Evolutionary conservation across 768 basidiomycete species (phyloP), one percentile per base, ranked within the genome.

Genomic region (Mycena olivaceomarginata): DNA sequence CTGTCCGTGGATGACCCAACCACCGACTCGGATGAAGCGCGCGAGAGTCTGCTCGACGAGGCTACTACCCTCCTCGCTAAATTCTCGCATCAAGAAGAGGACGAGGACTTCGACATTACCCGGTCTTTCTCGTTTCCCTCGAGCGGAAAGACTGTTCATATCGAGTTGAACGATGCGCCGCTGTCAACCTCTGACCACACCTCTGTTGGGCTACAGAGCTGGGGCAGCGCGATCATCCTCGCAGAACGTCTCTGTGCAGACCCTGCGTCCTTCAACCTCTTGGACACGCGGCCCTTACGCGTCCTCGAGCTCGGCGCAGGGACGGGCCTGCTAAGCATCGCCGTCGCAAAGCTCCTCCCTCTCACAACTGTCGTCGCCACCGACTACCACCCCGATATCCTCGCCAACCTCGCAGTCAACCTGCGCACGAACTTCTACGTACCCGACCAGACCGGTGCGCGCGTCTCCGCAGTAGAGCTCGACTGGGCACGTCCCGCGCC

Each of bases 291-390:
- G 67, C 77, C 85, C 10, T 70, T 91, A 2, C 86, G 91, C 3
- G 81, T 97, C 15, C 89, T 97, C 57, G 95, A 97, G 83, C 89
- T 97, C n/a, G 96, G 96, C 7, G 94, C 95, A 0, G 96, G 96
- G 4, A 97, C 96, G 0, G 96, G 96, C 5, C 86, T 97, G 70
- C 89, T 97, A n/a, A 95, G 95, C 78, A 93, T 97, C 77, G 88
- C 91, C 13, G 86, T 89, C 1, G 91, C 92, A 1, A 92, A 89
- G 76, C 82, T 92, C 7, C 82, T 91, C 11, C 80, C 81, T 1
- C 71, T 76, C 9, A 79, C 83, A 0, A 70, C 80, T 8, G 87
- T 96, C 70, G 84, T 93, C 25, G 94, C 95, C 16, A 96, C 94
- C 11, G 96, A 97, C 81, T 96, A 92, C 79, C 95, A 97, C 82